Conservation (phyloP, 1,139 yeast species). For the Casaregolazyma suthepensis region DNA sequence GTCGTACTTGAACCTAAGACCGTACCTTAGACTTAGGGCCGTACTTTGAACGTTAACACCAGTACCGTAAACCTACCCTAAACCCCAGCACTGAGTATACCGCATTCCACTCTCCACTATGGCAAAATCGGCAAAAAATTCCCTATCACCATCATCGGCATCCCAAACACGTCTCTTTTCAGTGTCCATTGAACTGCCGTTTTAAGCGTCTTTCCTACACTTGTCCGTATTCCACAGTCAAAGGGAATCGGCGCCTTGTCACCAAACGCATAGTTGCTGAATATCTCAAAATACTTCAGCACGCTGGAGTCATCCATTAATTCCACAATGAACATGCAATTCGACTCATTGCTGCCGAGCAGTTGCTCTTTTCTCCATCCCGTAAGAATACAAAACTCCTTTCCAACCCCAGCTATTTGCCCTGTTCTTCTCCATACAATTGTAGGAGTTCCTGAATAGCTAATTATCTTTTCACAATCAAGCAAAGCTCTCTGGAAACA, state of each 20-base stretch:
- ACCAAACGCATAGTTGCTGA: constrained; percentile 82
- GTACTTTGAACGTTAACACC: too few species aligned
- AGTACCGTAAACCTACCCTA: too few species aligned
- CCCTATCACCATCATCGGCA: constrained; percentile 95
- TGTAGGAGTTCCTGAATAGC: constrained; percentile 87
- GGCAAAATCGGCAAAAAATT: constrained; percentile 62
- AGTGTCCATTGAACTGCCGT: constrained; percentile 89
- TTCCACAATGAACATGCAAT: constrained; percentile 70
- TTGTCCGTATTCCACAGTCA: constrained; percentile 68
- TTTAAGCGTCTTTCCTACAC: constrained; percentile 42
- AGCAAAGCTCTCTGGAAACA: constrained; percentile 87
- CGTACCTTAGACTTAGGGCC: too few species aligned
- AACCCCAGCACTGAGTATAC: too few species aligned
- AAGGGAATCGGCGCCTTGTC: constrained; percentile 85
- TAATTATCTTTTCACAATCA: constrained; percentile 80
- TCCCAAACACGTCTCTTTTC: constrained; percentile 81
- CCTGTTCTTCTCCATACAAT: constrained; percentile 95
- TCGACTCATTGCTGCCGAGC: constrained; percentile 30
- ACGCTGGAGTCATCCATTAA: constrained; percentile 83
- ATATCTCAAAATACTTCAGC: constrained; percentile 79
- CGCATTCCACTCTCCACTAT: too few species aligned
- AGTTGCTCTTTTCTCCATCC: constrained; percentile 80
- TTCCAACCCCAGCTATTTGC: constrained; percentile 89
- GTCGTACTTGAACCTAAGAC: too few species aligned
- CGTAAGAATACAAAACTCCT: constrained; percentile 81